A percentile compares a stretch with the other conserved stretches of the same genome.
phyloP scores from a whole-genome alignment of 2,329 filamentous ascomycete species.

The Neocucurbitaria cava region DNA sequence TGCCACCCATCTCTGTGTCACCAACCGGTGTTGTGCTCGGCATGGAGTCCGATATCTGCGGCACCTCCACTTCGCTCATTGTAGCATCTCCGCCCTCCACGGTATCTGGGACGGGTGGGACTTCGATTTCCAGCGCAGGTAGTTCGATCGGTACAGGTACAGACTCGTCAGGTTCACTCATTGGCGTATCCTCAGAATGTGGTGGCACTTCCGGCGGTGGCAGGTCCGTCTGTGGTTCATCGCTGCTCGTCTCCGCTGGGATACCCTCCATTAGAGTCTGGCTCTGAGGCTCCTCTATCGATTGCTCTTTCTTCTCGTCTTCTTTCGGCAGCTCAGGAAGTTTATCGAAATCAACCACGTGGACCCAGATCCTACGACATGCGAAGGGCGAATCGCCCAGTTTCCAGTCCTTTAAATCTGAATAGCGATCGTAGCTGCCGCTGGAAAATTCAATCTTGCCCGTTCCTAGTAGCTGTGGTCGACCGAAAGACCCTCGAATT shows the following conservation, averaged over 20 bases:
- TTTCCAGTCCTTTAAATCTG: constrained; percentile 34
- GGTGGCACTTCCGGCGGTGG: constrained; percentile 12
- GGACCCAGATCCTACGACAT: constrained; percentile 43
- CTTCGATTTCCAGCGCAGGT: constrained; percentile 8
- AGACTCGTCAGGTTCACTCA: constrained; percentile 48
- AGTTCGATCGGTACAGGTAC: constrained; percentile 4
- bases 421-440: constrained; percentile 36
- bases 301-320: constrained; percentile 9
- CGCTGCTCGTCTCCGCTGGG: constrained; percentile 4
- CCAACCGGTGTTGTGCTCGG: constrained; percentile 14
- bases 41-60: constrained; percentile 22
- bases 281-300: neutral
- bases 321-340: constrained; percentile 39
- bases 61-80: constrained; percentile 32
- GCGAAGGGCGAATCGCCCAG: constrained; percentile 28
- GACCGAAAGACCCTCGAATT: constrained; percentile 32
- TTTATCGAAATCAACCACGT: constrained; percentile 38
- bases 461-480: constrained; percentile 40
- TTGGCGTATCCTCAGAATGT: constrained; percentile 45
- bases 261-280: neutral
- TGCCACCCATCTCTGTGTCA: constrained; percentile 49
- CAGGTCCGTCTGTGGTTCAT: constrained; percentile 2
- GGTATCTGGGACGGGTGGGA: neutral
- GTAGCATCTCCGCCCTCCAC: constrained; percentile 22
- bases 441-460: constrained; percentile 44